phyloP scores from a whole-genome alignment of 257 asterid species.

The Solanum chilense region DNA sequence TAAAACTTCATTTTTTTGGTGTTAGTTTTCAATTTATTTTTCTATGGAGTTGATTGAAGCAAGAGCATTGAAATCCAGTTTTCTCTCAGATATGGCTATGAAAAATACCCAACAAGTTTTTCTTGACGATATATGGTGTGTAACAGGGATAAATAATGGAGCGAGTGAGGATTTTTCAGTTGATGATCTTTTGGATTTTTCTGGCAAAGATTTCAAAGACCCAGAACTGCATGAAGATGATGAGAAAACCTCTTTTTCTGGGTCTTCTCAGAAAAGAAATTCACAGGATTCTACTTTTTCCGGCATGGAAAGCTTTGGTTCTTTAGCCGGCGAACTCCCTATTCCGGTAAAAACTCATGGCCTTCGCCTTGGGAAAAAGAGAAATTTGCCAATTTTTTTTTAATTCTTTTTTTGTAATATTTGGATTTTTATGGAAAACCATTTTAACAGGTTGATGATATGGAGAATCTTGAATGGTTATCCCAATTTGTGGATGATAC shows the following conservation, averaged over 20 bases:
- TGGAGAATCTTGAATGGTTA: constrained; percentile 79
- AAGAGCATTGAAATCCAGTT: constrained; percentile 85
- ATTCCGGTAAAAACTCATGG: constrained; percentile 51
- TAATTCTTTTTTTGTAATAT: not conserved
- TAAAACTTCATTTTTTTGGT: not conserved
- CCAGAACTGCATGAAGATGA: constrained; percentile 28
- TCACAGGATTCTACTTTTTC: constrained; percentile 37
- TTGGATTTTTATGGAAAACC: not conserved
- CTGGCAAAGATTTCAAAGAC: constrained; percentile 59
- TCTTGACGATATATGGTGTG: constrained; percentile 62
- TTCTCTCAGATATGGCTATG: constrained; percentile 46
- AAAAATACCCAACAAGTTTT: constrained; percentile 37
- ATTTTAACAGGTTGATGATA: constrained; percentile 47
- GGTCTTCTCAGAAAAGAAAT: constrained; percentile 17
- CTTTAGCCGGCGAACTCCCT: constrained; percentile 42
- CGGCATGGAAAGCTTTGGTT: constrained; percentile 44
- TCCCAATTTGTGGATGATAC: constrained; percentile 72
- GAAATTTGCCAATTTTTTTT: not conserved
- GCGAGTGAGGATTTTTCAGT: constrained; percentile 76
- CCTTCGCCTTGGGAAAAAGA: not conserved
- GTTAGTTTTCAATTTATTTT: not conserved
- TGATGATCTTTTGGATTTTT: constrained; percentile 87
- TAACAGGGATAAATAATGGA: constrained; percentile 45
- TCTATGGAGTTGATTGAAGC: constrained; percentile 84
- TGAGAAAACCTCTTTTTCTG: constrained; percentile 7